Base-by-base conservation (phyloP, 2,329 filamentous ascomycete genomes). In the Hortaea werneckii region DNA sequence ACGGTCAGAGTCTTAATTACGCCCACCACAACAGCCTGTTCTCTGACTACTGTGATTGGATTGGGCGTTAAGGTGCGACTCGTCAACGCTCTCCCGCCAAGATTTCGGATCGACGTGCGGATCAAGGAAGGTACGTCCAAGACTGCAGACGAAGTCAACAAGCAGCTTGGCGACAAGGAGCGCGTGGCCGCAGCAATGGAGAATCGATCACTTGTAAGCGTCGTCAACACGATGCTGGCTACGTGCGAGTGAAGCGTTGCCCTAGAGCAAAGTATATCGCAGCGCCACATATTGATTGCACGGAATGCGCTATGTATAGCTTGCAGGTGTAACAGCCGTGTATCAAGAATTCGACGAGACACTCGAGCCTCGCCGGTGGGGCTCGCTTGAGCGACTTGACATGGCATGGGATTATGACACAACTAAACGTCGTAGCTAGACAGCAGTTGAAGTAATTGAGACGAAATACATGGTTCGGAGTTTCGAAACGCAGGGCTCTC, bases 71-170 rank as follows among this genome's bases (percentile, higher is more conserved):
- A 92, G 39, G 89, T 95, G 37, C 80, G 92, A 26, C 76, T 98
- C 26, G 89, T 96, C 69, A 85, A 94, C 65, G 84, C 86, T 8
- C 74, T 98, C 47, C 92, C 92, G 3, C 86, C 92, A 30, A 85
- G 90, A 59, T 98, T 92, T 65, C 80, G 92, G 34, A 78, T 96
- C 42, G 89, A 96, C 65, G 87, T 96, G 40, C 79, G 83, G 57
- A 94, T 95, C 66, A 95, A 96, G 67, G 85, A 94, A 67, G 90
- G 89, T 51, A 92, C 88, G n/a, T 92, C 96, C 65, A 87, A 81
- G 54, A 94, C 94, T 50, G 90, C 87, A 40, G 88, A 95, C 52
- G 88, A 95, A 64, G 88, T 95, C 43, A 95, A 94, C 70, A 95
- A 95, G 73, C 92, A 98, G 68, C 72, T 98, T 38, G 86, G 82